phyloP scores from a whole-genome alignment of 352 stramenopile genomes.

The Globisporangium paddicum region DNA sequence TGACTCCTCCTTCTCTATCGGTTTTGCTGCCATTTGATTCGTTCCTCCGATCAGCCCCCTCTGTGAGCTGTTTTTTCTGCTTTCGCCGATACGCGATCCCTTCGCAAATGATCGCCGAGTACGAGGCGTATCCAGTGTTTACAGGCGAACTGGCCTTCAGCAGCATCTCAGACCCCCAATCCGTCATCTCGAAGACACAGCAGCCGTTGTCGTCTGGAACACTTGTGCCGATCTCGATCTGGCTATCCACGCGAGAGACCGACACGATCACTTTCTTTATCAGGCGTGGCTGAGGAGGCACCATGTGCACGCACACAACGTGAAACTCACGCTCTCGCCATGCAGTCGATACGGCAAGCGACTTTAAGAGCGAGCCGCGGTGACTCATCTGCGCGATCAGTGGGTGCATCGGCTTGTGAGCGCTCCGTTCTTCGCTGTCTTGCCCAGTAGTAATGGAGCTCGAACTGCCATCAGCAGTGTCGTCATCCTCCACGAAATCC shows the following conservation, averaged over 20 bases:
- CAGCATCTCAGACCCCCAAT: slow-evolving; percentile 49
- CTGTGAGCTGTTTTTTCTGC: not conserved
- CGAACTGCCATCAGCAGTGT: not conserved
- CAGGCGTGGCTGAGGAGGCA: slow-evolving; percentile 28
- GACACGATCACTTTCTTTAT: slow-evolving; percentile 32
- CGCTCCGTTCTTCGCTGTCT: not conserved
- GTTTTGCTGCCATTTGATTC: not conserved
- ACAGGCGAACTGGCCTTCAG: slow-evolving; percentile 18
- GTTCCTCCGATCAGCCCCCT: not conserved
- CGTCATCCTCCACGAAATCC: not conserved
- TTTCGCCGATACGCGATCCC: slow-evolving; percentile 6
- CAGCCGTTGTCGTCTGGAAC: slow-evolving; percentile 35
- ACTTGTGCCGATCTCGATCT: slow-evolving; percentile 23
- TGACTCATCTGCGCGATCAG: not conserved
- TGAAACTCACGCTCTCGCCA: slow-evolving; percentile 47
- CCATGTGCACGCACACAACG: slow-evolving; percentile 29
- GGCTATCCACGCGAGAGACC: slow-evolving; percentile 31
- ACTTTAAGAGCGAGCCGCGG: not conserved
- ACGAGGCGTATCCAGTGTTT: slow-evolving; percentile 23
- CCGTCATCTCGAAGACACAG: slow-evolving; percentile 55
- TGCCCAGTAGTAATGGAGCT: not conserved
- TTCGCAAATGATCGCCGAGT: slow-evolving; percentile 29
- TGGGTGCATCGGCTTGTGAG: not conserved
- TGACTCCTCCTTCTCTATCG: not conserved
- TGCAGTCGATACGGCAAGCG: slow-evolving; percentile 1